Percentiles rank a stretch among this genome's conserved stretches.
phyloP scores from a whole-genome alignment of 495 filamentous ascomycete species.

The Penicillium turbatum region DNA sequence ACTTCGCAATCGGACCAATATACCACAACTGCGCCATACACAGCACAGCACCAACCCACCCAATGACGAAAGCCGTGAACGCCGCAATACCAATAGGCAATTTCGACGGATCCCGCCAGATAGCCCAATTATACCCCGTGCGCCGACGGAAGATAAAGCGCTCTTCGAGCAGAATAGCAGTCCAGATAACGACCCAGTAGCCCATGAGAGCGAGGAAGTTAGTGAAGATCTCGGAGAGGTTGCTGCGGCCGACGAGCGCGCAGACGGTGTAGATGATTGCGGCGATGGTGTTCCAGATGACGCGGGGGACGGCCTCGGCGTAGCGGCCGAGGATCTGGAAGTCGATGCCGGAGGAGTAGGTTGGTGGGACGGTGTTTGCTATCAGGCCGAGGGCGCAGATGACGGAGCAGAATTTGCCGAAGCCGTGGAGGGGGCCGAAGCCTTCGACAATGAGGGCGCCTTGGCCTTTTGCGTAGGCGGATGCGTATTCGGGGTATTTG shows the following conservation, averaged over 20 bases:
- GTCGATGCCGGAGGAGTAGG: constrained; percentile 66
- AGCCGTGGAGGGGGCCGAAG: constrained; percentile 56
- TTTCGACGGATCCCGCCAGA: constrained; percentile 55
- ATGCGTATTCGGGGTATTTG: constrained; percentile 47
- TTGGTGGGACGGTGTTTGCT: constrained; percentile 64
- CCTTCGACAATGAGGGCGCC: constrained; percentile 62
- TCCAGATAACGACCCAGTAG: constrained; percentile 67
- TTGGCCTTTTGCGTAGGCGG: constrained; percentile 48
- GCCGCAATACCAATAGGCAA: constrained; percentile 62
- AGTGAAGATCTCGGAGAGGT: constrained; percentile 61
- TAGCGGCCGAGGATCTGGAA: constrained; percentile 61
- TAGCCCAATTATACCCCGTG: constrained; percentile 54
- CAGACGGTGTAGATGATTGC: constrained; percentile 60
- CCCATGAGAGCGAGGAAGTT: constrained; percentile 74
- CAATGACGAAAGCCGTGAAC: constrained; percentile 58
- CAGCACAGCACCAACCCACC: constrained; percentile 65
- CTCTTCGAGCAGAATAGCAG: constrained; percentile 60
- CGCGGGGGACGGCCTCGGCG: constrained; percentile 53
- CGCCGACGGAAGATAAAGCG: constrained; percentile 56
- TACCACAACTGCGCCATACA: constrained; percentile 73
- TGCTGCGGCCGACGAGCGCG: constrained; percentile 57
- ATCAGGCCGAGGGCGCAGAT: constrained; percentile 68
- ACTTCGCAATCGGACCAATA: constrained; percentile 55
- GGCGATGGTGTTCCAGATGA: constrained; percentile 58
- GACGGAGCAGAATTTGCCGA: constrained; percentile 71